These are phyloP conservation scores for Biancaea sappan DNA, from an alignment of 306 rosid genomes.

Conservation along the genomic window DNA sequence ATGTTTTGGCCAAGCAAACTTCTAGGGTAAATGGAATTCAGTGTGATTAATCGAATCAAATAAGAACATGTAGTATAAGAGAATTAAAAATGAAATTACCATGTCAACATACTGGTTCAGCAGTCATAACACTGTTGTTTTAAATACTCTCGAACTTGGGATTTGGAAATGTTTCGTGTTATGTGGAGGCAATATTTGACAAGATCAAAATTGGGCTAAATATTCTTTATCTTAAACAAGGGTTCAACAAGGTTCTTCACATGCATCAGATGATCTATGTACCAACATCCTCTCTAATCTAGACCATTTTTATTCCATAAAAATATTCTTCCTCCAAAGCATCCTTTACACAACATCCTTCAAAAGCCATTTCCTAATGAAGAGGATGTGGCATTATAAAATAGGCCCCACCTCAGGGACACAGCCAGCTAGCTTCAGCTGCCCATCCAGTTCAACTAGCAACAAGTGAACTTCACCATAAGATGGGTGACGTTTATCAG, in stretches of 20 bases:
- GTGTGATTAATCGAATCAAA: background rate
- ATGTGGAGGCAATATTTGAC: constrained; percentile 4
- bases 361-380: background rate
- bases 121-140: background rate
- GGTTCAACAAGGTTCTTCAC: background rate
- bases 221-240: background rate
- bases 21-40: background rate
- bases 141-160: background rate
- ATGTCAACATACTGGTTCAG: background rate
- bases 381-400: constrained; percentile 20
- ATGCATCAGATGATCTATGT: background rate
- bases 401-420: constrained; percentile 43
- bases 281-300: background rate
- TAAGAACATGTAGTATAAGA: background rate
- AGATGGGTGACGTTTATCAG: constrained; percentile 60
- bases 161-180: background rate
- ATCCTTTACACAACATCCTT: background rate
- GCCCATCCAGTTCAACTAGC: constrained; percentile 57
- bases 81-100: background rate
- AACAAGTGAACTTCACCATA: constrained; percentile 47
- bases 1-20: background rate
- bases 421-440: constrained; percentile 53
- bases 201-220: background rate
- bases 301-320: background rate
- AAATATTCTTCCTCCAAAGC: constrained; percentile 1